Conservation (phyloP, 2,329 filamentous ascomycete genomes). For the Aspergillus costaricaensis region DNA sequence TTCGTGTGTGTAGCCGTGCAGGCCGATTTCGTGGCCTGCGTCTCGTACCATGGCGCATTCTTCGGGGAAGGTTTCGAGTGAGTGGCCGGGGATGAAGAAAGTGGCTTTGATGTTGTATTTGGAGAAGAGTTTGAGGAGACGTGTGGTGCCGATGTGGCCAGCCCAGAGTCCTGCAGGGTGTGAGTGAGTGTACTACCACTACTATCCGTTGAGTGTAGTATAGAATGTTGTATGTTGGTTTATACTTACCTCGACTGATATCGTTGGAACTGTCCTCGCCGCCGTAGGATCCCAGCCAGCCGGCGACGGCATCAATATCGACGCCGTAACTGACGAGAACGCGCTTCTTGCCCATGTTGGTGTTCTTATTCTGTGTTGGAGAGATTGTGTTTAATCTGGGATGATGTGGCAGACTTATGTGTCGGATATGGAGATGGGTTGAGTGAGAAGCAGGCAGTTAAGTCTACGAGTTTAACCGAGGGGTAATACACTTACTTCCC, state of each 20-base stretch:
- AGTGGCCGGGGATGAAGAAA: slow-evolving; percentile 67
- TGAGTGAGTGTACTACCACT: neutral
- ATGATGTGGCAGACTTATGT: neutral
- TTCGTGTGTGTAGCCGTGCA: slow-evolving; percentile 74
- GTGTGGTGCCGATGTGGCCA: slow-evolving; percentile 65
- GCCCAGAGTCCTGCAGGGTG: slow-evolving; percentile 61
- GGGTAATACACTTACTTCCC: neutral
- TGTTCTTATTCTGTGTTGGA: too few species aligned
- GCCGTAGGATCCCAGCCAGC: slow-evolving; percentile 74
- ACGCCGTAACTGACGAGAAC: slow-evolving; percentile 65
- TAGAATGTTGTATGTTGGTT: neutral
- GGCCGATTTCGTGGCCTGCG: slow-evolving; percentile 65
- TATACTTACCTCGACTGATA: slow-evolving; percentile 64
- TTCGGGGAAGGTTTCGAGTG: slow-evolving; percentile 66
- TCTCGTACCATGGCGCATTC: slow-evolving; percentile 64
- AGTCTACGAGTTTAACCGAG: neutral
- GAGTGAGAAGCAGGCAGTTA: neutral
- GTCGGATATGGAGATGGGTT: neutral
- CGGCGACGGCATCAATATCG: slow-evolving; percentile 74
- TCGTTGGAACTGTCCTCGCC: slow-evolving; percentile 72
- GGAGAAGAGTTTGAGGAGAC: slow-evolving; percentile 69
- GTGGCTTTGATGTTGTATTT: slow-evolving; percentile 72
- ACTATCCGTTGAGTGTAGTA: too few species aligned
- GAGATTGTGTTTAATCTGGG: too few species aligned
- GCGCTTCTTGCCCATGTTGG: slow-evolving; percentile 47